Evolutionary conservation across 1,139 yeast species (phyloP), one percentile per base, ranked within the genome.

Genomic region (Eremothecium gossypii): DNA sequence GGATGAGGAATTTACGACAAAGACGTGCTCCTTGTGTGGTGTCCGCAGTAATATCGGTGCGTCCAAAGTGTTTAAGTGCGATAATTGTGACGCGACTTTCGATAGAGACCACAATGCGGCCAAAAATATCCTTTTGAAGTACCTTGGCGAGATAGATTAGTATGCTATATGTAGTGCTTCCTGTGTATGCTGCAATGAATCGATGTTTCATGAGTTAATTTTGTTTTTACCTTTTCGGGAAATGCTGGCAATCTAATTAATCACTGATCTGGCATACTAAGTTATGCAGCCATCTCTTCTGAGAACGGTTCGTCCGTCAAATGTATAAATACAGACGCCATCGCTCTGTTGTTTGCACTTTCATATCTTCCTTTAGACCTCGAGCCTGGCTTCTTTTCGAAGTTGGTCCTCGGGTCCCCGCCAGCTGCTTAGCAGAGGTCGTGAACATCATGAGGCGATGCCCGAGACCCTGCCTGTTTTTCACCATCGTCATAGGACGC

Each of bases 101-200:
- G 37, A 34, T 14, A n/a, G 37, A 10, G 37, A 34, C 29, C 37
- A 34, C 29, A 34, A 34, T 23, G 37, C 37, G n/a, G 37, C 37
- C n/a, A 34, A 34, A 23, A 34, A 34, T 14, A 34, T 34, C 14
- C 37, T 34, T 10, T 29, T 34, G 6, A 34, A 34, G 14, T 34
- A 34, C 20, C 37, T 34, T n/a, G 37, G 37, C 12, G 37, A 34
- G 29, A 23, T 34, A 9, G 37, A 17, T 4, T 34, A 32, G 17
- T 32, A 3, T 3, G 35, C n/a, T 29, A 11, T 29, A 29, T 29
- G 6, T 11, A n/a, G 31, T 11, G 3, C 13, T 11, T 6, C 3
- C 3, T 12, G 13, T 29, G 31, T 29, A 29, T 11, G 13, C 6
- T 5, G 3, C 6, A 29, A 11, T 11, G 31, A 29, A 11, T 12